phyloP scores from a whole-genome alignment of 2,329 filamentous ascomycete genomes.

The Botrytis fragariae region DNA sequence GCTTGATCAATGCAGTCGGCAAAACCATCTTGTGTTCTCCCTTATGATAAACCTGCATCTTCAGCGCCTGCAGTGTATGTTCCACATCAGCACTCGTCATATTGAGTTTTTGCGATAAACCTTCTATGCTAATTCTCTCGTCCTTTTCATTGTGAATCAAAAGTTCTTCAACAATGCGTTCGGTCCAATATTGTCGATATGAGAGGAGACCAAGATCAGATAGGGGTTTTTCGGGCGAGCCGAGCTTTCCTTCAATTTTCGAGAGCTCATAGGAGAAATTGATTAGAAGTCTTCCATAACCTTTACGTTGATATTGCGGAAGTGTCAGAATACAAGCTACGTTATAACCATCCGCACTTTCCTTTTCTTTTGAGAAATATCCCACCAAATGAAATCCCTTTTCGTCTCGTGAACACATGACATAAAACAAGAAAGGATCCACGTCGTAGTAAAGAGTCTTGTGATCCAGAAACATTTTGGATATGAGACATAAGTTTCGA shows the following conservation, averaged over 20 bases:
- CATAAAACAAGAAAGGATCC: slow-evolving; percentile 98
- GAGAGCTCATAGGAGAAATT: slow-evolving; percentile 97
- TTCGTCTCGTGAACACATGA: slow-evolving; percentile 88
- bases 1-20: slow-evolving; percentile 73
- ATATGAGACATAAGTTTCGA: slow-evolving; percentile 88
- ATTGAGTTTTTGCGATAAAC: slow-evolving; percentile 72
- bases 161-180: slow-evolving; percentile 87
- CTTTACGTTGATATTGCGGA: slow-evolving; percentile 93
- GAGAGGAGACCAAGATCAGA: slow-evolving; percentile 90
- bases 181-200: slow-evolving; percentile 97
- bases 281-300: slow-evolving; percentile 88
- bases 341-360: slow-evolving; percentile 95
- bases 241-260: slow-evolving; percentile 91
- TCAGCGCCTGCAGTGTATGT: slow-evolving; percentile 88
- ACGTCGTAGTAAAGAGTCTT: slow-evolving; percentile 99
- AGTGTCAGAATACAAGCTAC: slow-evolving; percentile 96
- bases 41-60: slow-evolving; percentile 94
- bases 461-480: slow-evolving; percentile 95
- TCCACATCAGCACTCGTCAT: slow-evolving; percentile 99
- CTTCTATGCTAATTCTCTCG: slow-evolving; percentile 78
- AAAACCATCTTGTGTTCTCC: slow-evolving; percentile 95
- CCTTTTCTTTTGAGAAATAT: slow-evolving; percentile 99
- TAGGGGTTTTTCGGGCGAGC: slow-evolving; percentile 93
- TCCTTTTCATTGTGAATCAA: slow-evolving; percentile 66
- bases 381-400: slow-evolving; percentile 94